Base-by-base conservation (phyloP, 1,284 basidiomycete genomes). In the Sporisorium scitamineum region DNA sequence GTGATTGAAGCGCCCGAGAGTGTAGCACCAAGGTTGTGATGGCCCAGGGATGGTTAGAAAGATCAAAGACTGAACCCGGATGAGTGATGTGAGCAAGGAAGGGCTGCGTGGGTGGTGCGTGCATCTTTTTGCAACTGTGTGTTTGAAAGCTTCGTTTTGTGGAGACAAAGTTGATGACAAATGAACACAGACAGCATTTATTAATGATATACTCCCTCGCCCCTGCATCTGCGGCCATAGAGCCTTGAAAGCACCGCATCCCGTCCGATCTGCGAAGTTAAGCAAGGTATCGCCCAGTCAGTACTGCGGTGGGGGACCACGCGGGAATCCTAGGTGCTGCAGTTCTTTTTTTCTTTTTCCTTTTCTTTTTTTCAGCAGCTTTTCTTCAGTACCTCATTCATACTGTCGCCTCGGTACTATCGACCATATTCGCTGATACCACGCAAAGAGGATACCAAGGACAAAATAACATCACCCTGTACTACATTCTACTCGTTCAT, bases 241-340 rank as follows among this genome's bases (percentile, higher is more conserved):
- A 90, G 90, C 89, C 89, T 87, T 89, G 90, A 91, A 91, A 91
- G 89, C 89, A 91, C 90, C 89, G 89, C 90, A 91, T 91, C 90
- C 90, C 89, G 90, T 91, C 90, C 86, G 90, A 91, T 91, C 90
- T 91, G 90, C 89, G 89, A 89, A 91, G 90, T 90, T 90, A 91
- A 92, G 88, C 90, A 88, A 88, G 89, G 90, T 91, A 89, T 90
- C 89, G 90, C 90, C 89, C 86, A 90, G 90, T 91, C 90, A 91
- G 91, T 91, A 91, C 90, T 90, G 91, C 88, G 90, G 90, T 91
- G 90, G 91, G 90, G 90, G 90, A 91, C 90, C 91, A 91, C 90
- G 88, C 88, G 90, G 90, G 90, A 91, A 91, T 91, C 90, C 90
- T 90, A 88, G 90, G 90, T 91, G 90, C 89, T 89, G 90, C 90